phyloP scores from a whole-genome alignment of 306 rosid genomes.

The Vigna nakashimae region DNA sequence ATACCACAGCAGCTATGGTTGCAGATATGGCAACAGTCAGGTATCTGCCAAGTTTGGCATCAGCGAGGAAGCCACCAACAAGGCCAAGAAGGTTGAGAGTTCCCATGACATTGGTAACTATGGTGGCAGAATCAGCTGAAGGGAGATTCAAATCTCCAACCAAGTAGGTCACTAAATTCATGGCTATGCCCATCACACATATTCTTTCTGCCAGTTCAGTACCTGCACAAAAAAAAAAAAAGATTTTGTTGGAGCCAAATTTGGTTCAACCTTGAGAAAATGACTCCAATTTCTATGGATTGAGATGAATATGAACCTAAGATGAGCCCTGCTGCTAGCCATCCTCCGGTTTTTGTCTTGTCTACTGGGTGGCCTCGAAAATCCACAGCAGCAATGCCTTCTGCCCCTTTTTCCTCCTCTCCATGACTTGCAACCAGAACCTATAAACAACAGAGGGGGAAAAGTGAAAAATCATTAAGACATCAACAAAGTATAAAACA shows the following conservation, averaged over 20 bases:
- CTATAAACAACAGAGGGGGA: constrained; percentile 47
- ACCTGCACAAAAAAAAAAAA: constrained; percentile 54
- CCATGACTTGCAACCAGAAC: constrained; percentile 60
- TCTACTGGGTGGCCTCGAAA: constrained; percentile 72
- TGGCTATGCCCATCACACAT: constrained; percentile 84
- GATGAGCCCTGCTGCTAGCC: constrained; percentile 93
- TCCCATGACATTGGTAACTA: constrained; percentile 90
- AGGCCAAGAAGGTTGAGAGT: constrained; percentile 92
- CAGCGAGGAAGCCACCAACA: constrained; percentile 90
- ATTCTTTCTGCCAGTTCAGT: constrained; percentile 92
- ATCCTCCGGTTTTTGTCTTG: constrained; percentile 80
- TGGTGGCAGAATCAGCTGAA: constrained; percentile 81
- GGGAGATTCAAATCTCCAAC: constrained; percentile 71
- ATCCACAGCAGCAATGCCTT: constrained; percentile 60
- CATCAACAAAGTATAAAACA: constrained; percentile 17
- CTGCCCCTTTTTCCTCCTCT: constrained; percentile 53
- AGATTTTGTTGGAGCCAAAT: background rate
- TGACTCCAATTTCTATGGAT: constrained; percentile 7
- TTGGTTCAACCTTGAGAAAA: background rate
- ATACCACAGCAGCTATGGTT: constrained; percentile 69
- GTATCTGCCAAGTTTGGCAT: constrained; percentile 87
- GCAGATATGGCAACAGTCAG: constrained; percentile 68
- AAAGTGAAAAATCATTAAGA: background rate
- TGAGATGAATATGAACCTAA: constrained; percentile 70
- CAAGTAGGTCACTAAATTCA: constrained; percentile 92